Percentiles rank a stretch among this genome's conserved stretches.
Conservation (phyloP, 768 basidiomycete species). For the Leccinum barrowsii region DNA sequence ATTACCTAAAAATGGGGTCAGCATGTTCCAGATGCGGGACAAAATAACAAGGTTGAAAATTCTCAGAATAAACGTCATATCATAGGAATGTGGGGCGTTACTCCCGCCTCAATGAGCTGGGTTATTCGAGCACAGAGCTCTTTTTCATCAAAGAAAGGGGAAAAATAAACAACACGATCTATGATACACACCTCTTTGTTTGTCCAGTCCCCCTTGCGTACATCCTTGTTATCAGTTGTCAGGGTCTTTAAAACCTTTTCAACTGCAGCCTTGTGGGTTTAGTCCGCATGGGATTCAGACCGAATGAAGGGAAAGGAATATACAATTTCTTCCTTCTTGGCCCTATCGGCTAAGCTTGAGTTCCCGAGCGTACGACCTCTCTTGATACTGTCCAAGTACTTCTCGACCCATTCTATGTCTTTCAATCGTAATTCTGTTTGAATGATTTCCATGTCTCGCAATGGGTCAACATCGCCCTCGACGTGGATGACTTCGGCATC, state of each 20-base stretch:
- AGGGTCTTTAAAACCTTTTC: slow-evolving; percentile 83
- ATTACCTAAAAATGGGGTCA: slow-evolving; percentile 23
- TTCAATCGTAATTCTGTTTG: slow-evolving; percentile 90
- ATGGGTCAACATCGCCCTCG: slow-evolving; percentile 94
- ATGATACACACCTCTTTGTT: slow-evolving; percentile 84
- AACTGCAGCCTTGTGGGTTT: slow-evolving; percentile 58
- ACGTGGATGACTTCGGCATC: slow-evolving; percentile 99
- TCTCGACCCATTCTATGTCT: slow-evolving; percentile 99
- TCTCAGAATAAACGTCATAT: slow-evolving; percentile 54
- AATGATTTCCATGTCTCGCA: slow-evolving; percentile 98
- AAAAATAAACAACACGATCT: not conserved
- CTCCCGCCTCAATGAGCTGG: slow-evolving; percentile 96
- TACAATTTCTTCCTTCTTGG: slow-evolving; percentile 94
- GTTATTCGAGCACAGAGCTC: slow-evolving; percentile 80
- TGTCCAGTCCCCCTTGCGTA: slow-evolving; percentile 90
- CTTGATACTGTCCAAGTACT: slow-evolving; percentile 75
- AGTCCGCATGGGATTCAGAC: slow-evolving; percentile 14
- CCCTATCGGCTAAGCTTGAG: slow-evolving; percentile 84
- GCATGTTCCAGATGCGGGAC: not conserved
- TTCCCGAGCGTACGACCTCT: slow-evolving; percentile 72
- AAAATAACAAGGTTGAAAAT: slow-evolving; percentile 5
- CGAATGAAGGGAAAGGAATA: slow-evolving; percentile 22
- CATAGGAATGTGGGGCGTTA: slow-evolving; percentile 80
- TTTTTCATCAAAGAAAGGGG: slow-evolving; percentile 59
- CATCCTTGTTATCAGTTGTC: slow-evolving; percentile 79